Evolutionary conservation across 2,329 filamentous ascomycete species (phyloP), one percentile per base, ranked within the genome.

Genomic region (Paracoccidioides brasiliensis): DNA sequence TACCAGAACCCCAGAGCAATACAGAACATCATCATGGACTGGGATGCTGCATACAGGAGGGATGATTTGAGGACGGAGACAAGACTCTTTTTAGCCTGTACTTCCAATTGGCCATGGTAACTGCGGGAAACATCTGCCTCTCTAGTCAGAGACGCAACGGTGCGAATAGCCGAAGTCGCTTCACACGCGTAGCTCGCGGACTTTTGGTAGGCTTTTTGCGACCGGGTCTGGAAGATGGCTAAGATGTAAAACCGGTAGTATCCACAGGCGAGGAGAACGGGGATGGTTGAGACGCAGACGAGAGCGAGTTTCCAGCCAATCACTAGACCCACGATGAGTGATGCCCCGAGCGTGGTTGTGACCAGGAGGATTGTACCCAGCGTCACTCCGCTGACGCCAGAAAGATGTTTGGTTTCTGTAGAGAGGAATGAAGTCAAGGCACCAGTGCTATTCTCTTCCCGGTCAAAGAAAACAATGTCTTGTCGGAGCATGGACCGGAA

Each of bases 1-100:
- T 93, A 95, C 88, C 88, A 96, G 76, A 96, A 96, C 1, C 86
- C 89, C 3, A 96, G 80, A 0, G 90, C 90, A 57, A 93, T 84
- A 61, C 85, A 88, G 49, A 90, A 76, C 73, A 95, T 94, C 58
- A 88, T 81, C 57, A 95, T 74, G 0, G 86, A 90, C 72, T 96
- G 90, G 0, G 89, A 88, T 1, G 83, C 80, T 0, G 90, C 89
- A 66, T 95, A 97, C 4, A 96, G 80, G 0, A 78, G 67, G 9
- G 87, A 90, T 0, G 88, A 89, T 64, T 83, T 85, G 58, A 89
- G 69, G 37, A 95, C 80, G 0, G 88, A 93, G 8, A 78, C 77
- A 41, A 95, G 69, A 58, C 86, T 88, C 49, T 76, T 75, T 54
- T 78, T 79, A 52, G 83, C 83, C 68, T 95, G 89, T 0, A 64